Evolutionary conservation across 2,329 filamentous ascomycete genomes (phyloP).

Genomic region (Sporothrix protearum): DNA sequence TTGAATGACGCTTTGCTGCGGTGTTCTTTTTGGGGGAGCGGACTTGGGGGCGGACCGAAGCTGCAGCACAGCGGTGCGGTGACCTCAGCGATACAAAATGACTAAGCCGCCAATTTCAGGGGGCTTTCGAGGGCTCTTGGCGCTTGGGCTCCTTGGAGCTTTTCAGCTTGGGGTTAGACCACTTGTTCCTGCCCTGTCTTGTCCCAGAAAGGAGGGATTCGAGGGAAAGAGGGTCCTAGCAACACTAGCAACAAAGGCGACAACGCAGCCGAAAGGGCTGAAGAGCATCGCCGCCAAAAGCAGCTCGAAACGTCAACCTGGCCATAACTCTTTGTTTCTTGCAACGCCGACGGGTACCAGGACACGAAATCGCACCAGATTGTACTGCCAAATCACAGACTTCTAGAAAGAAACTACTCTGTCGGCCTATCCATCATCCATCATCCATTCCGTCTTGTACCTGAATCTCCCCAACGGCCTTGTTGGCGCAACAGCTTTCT

Average conservation of each 20-base stretch:
- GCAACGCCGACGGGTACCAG: neutral
- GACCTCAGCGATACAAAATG: conserved; percentile 14
- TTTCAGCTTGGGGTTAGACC: neutral
- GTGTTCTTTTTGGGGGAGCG: neutral
- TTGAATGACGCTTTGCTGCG: conserved; percentile 5
- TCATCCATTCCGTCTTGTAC: neutral
- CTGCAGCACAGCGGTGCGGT: neutral
- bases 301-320: conserved; percentile 5
- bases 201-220: neutral
- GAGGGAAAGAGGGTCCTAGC: conserved; percentile 11
- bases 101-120: neutral
- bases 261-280: conserved; percentile 3
- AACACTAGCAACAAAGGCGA: conserved; percentile 16
- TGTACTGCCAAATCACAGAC: neutral
- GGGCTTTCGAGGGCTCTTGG: neutral
- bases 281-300: conserved; percentile 18
- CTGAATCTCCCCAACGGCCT: neutral
- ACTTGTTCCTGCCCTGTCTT: neutral
- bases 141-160: neutral
- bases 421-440: neutral
- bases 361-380: neutral
- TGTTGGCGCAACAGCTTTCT: neutral
- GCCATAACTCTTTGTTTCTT: conserved; percentile 5
- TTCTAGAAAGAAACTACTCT: neutral
- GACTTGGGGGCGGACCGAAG: neutral